A percentile compares a stretch with the other conserved stretches of the same genome.
These are phyloP conservation scores for Tetrahymena malaccensis DNA, from an alignment of 73 alveolate species.

Conservation along the genomic window DNA sequence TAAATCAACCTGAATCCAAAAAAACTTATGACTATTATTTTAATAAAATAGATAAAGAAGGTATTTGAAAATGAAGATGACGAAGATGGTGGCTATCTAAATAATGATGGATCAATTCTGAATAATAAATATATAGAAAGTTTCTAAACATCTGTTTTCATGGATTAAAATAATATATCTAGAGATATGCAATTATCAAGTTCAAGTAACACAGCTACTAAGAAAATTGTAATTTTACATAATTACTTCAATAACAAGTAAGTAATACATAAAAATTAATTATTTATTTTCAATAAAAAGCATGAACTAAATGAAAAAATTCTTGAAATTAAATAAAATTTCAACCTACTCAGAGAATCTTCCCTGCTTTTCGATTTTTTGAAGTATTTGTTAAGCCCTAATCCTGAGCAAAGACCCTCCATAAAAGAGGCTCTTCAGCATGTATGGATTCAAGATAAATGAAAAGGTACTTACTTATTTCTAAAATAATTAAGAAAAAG, in stretches of 20 bases:
- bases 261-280: not conserved
- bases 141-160: not conserved
- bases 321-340: not conserved
- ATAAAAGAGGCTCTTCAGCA: not conserved
- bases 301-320: not conserved
- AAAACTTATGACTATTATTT: too few relatives aligned
- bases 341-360: not conserved
- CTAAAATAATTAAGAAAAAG: not conserved
- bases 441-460: not conserved
- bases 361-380: not conserved
- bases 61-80: not conserved
- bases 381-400: not conserved
- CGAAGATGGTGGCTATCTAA: not conserved
- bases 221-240: not conserved
- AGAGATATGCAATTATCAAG: not conserved
- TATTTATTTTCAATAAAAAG: not conserved
- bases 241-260: not conserved
- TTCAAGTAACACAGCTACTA: not conserved
- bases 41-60: not conserved
- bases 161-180: not conserved
- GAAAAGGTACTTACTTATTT: not conserved
- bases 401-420: not conserved
- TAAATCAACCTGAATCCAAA: too few relatives aligned
- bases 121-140: not conserved
- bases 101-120: not conserved